A percentile compares a stretch with the other conserved stretches of the same genome.
Conservation (phyloP, 768 basidiomycete species). For the Gloeophyllum trabeum region DNA sequence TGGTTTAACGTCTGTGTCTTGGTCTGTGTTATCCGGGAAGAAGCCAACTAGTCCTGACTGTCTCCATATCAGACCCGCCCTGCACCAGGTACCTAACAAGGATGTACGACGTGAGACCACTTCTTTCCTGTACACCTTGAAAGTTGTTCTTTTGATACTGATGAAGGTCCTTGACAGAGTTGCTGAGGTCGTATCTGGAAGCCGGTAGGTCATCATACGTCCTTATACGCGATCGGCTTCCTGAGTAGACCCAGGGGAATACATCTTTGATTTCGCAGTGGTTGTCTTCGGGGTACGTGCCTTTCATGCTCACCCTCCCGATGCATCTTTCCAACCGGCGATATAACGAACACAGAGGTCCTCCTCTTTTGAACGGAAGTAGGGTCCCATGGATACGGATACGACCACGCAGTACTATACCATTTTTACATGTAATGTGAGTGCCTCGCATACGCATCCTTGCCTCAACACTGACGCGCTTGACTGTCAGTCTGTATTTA, state of each 20-base stretch:
- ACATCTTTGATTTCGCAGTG: conserved; percentile 77
- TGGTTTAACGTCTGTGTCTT: conserved; percentile 55
- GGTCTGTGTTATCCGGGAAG: neutral
- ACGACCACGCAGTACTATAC: no score
- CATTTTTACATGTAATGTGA: no score
- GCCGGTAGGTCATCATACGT: conserved; percentile 49
- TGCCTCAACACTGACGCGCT: no score
- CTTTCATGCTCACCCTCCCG: no score
- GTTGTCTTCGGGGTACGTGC: conserved; percentile 69
- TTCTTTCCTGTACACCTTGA: neutral
- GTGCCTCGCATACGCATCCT: no score
- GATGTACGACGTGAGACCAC: conserved; percentile 59
- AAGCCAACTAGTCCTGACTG: neutral
- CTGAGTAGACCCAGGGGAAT: conserved; percentile 72
- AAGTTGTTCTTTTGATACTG: neutral
- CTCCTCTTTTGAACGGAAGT: no score
- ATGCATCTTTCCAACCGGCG: no score
- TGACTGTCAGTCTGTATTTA: no score
- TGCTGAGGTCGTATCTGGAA: conserved; percentile 72
- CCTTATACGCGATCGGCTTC: no score
- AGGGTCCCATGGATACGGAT: no score
- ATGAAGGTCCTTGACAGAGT: conserved; percentile 30
- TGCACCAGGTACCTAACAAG: conserved; percentile 76
- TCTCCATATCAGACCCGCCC: conserved; percentile 50
- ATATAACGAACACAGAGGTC: no score